A percentile compares a stretch with the other conserved stretches of the same genome.
These are phyloP conservation scores for Gossypium turneri DNA, from an alignment of 345 rosid species.

Conservation along the genomic window DNA sequence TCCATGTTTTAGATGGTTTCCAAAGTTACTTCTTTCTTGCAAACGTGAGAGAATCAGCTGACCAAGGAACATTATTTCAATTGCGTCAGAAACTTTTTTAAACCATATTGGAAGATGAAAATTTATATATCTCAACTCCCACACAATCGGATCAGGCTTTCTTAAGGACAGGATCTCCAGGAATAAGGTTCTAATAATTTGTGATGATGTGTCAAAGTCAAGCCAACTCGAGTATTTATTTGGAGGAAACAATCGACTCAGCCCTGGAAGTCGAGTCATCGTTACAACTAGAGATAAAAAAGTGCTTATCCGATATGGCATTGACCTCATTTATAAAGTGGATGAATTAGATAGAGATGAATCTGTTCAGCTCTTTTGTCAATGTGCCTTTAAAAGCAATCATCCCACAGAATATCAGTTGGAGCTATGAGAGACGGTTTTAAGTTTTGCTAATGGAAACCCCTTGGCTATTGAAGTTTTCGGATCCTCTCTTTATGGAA, in stretches of 20 bases:
- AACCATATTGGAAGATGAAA: background rate
- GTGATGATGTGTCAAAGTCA: background rate
- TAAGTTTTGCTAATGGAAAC: slow-evolving; percentile 17
- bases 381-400: slow-evolving; percentile 17
- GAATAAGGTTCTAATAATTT: no score
- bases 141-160: background rate
- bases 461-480: no score
- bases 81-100: slow-evolving; percentile 20
- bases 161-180: no score
- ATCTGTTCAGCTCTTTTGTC: slow-evolving; percentile 28
- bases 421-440: slow-evolving; percentile 20
- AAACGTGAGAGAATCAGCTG: slow-evolving; percentile 18
- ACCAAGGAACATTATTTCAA: background rate
- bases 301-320: background rate
- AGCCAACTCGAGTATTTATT: background rate
- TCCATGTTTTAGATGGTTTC: no score
- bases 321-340: background rate
- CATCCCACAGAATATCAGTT: slow-evolving; percentile 1
- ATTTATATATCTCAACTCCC: background rate
- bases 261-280: background rate
- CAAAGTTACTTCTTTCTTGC: no score
- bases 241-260: background rate
- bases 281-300: background rate
- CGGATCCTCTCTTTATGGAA: no score
- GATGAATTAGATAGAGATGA: slow-evolving; percentile 21